Evolutionary conservation across 371 early-diverging fungal species (phyloP).

Genomic region (Rhizomucor miehei): DNA sequence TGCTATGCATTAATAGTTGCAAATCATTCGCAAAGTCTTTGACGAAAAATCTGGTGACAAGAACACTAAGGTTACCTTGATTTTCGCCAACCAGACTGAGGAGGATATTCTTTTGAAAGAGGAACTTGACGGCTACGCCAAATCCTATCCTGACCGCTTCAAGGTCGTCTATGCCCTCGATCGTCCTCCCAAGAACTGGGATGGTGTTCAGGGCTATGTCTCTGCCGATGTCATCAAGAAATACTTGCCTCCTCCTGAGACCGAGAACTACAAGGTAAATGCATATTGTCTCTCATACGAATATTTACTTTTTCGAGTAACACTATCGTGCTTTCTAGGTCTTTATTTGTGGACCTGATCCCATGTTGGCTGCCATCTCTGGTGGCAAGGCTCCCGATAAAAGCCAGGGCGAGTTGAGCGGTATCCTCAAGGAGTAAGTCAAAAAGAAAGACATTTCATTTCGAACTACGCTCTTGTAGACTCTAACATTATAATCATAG

Average conservation of each 20-base stretch:
- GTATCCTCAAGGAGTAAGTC: constrained; percentile 74
- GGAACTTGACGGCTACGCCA: constrained; percentile 72
- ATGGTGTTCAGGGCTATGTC: constrained; percentile 69
- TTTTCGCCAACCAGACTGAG: constrained; percentile 86
- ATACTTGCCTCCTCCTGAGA: constrained; percentile 58
- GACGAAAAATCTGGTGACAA: constrained; percentile 62
- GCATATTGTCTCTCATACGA: no score
- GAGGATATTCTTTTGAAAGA: constrained; percentile 83
- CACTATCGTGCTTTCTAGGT: no score
- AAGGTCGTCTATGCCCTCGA: constrained; percentile 83
- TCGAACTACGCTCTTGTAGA: not conserved
- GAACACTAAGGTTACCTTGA: constrained; percentile 80
- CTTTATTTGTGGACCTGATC: constrained; percentile 86
- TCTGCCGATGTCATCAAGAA: constrained; percentile 65
- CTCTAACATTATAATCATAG: constrained; percentile 8
- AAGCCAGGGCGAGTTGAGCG: constrained; percentile 80
- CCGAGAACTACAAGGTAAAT: constrained; percentile 57
- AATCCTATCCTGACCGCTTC: constrained; percentile 74
- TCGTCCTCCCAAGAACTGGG: constrained; percentile 64
- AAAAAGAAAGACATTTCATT: no score
- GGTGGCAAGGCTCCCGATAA: constrained; percentile 84
- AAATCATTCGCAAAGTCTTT: constrained; percentile 71
- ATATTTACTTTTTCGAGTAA: no score
- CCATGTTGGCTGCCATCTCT: constrained; percentile 74
- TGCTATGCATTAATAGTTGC: constrained; percentile 30